Base-by-base conservation (phyloP, 2,329 filamentous ascomycete genomes). In the Fusarium nygamai region DNA sequence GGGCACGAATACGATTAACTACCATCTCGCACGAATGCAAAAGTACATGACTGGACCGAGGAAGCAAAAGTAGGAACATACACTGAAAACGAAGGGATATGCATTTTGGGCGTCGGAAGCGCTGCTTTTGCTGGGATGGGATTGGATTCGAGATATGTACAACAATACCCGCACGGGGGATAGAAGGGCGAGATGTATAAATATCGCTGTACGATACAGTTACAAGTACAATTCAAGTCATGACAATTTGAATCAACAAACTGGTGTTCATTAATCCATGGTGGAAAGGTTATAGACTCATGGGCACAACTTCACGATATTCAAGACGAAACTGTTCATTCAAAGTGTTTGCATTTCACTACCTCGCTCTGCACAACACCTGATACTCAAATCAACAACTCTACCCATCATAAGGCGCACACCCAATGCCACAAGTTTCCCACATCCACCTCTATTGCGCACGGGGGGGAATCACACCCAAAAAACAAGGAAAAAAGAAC, bases 1-100 rank as follows among this genome's bases (percentile, higher is more conserved):
- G 59, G 79, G 82, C 38, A 89, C 90, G 81, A 94, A 92, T 86
- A 96, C 91, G 82, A 95, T 98, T 89, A 98, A 98, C 85, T 95
- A 95, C 87, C 95, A 98, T 82, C 86, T 98, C 48, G 89, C 90
- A 75, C 90, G 96, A 86, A 97, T 86, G 89, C 92, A 85, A 88
- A 92, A 79, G 88, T 91, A 75, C 86, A 91, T 89, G 90, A 95
- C 83, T n/a, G 84, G 78, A 59, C 80, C 78, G 56, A 71, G 73
- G 72, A 84, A 82, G 79, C 78, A 80, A 62, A 82, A 81, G 66
- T 84, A 53, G 48, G 20, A 12, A 20, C 4, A 3, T 6, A 11
- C 6, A 34, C 6, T 14, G 17, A 19, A 20, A 34, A 53, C 17
- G 41, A 47, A 29, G 31, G 48, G 17, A 27, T 59, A 41, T 74